These are phyloP conservation scores for Aaosphaeria pasadenensis DNA, from an alignment of 2,329 filamentous ascomycete species.

Conservation along the genomic window DNA sequence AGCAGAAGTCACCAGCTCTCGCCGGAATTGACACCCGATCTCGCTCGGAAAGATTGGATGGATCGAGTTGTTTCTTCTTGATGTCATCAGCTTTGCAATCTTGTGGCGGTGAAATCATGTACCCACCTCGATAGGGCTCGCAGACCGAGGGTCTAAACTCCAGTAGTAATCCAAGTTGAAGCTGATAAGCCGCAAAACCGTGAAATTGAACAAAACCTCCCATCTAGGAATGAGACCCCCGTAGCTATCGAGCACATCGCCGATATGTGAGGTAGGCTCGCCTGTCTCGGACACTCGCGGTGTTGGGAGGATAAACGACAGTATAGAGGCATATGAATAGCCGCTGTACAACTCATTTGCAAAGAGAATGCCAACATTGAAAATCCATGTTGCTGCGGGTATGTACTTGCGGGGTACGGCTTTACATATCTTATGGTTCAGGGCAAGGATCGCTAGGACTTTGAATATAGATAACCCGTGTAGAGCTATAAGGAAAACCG, in stretches of 20 bases:
- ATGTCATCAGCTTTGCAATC: conserved; percentile 56
- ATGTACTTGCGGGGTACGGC: conserved; percentile 67
- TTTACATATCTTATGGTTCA: conserved; percentile 80
- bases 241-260: conserved; percentile 70
- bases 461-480: conserved; percentile 87
- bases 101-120: neutral
- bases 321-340: conserved; percentile 68
- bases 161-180: conserved; percentile 98
- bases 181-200: conserved; percentile 85
- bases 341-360: conserved; percentile 82
- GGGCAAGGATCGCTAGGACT: conserved; percentile 71
- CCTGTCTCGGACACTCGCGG: conserved; percentile 41
- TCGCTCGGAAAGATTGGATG: conserved; percentile 78
- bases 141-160: conserved; percentile 65
- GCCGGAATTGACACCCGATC: conserved; percentile 81
- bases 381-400: conserved; percentile 78
- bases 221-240: conserved; percentile 84
- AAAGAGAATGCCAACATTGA: conserved; percentile 83
- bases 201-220: conserved; percentile 98
- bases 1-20: conserved; percentile 65
- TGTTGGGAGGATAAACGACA: conserved; percentile 48
- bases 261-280: conserved; percentile 56
- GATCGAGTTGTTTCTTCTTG: conserved; percentile 98
- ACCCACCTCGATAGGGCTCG: conserved; percentile 77
- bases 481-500: conserved; percentile 72